These are phyloP conservation scores for Hirsutella thompsonii DNA, from an alignment of 2,329 filamentous ascomycete species.

Conservation along the genomic window DNA sequence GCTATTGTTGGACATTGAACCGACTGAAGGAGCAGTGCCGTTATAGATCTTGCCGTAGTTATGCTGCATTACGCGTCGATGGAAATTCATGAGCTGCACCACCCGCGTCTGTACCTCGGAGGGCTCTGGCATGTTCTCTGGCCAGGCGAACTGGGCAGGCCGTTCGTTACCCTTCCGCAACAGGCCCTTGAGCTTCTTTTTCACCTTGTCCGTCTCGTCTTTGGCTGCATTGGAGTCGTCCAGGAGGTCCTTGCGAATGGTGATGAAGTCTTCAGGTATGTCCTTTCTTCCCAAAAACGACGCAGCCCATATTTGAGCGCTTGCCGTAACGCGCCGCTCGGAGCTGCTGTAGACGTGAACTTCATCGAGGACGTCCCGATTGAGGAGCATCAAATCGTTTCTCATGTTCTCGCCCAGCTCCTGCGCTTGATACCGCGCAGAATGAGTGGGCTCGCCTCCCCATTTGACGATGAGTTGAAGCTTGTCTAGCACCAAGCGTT, in stretches of 20 bases:
- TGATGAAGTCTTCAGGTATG: slow-evolving; percentile 73
- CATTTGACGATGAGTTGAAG: slow-evolving; percentile 97
- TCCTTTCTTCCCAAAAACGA: slow-evolving; percentile 84
- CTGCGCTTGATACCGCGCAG: slow-evolving; percentile 88
- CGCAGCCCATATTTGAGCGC: slow-evolving; percentile 88
- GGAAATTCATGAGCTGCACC: slow-evolving; percentile 95
- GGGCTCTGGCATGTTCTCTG: slow-evolving; percentile 84
- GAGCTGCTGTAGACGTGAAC: slow-evolving; percentile 94
- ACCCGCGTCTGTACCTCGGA: slow-evolving; percentile 86
- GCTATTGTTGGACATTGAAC: slow-evolving; percentile 38
- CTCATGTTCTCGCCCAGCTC: slow-evolving; percentile 93
- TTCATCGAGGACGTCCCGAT: slow-evolving; percentile 81
- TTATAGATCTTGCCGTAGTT: slow-evolving; percentile 76
- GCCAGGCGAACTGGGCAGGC: slow-evolving; percentile 96
- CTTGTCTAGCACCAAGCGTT: slow-evolving; percentile 88
- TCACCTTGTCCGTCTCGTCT: slow-evolving; percentile 98
- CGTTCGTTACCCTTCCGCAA: slow-evolving; percentile 86
- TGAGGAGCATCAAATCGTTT: slow-evolving; percentile 86
- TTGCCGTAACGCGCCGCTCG: slow-evolving; percentile 85
- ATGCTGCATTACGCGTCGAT: slow-evolving; percentile 85
- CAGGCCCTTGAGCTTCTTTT: slow-evolving; percentile 95
- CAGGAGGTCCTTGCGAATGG: slow-evolving; percentile 82
- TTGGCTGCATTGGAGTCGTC: slow-evolving; percentile 98
- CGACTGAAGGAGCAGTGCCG: slow-evolving; percentile 50
- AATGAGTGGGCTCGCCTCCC: slow-evolving; percentile 96